phyloP scores from a whole-genome alignment of 2,329 filamentous ascomycete genomes.

The Dryadomyces quercivorus region DNA sequence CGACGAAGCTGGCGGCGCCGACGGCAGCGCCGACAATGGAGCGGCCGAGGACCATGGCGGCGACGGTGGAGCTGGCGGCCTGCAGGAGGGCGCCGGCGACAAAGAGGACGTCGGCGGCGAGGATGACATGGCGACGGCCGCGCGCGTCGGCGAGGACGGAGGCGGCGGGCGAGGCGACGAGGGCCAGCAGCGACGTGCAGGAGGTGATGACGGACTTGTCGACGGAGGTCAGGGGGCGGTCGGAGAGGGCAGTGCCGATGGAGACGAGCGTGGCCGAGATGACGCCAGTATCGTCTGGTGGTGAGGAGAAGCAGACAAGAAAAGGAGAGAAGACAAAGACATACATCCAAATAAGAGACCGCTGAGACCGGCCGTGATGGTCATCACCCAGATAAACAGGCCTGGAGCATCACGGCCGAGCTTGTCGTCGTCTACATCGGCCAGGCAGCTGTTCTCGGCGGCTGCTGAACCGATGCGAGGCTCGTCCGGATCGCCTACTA shows the following conservation, averaged over 20 bases:
- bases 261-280: constrained; percentile 58
- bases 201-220: constrained; percentile 62
- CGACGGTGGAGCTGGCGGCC: constrained; percentile 43
- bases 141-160: constrained; percentile 50
- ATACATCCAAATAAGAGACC: constrained; percentile 56
- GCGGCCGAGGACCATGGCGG: constrained; percentile 54
- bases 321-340: constrained; percentile 4
- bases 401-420: constrained; percentile 21
- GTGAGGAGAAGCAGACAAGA: constrained; percentile 4
- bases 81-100: constrained; percentile 55
- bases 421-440: background rate
- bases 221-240: constrained; percentile 42
- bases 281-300: constrained; percentile 51
- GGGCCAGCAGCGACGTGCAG: constrained; percentile 54
- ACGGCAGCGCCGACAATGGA: constrained; percentile 61
- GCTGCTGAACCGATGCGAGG: too few relatives aligned
- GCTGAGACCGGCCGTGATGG: constrained; percentile 53
- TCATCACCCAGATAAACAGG: constrained; percentile 48
- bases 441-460: background rate
- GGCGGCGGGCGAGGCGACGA: constrained; percentile 50
- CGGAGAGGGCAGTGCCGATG: constrained; percentile 45
- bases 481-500: background rate
- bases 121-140: constrained; percentile 50
- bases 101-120: constrained; percentile 56
- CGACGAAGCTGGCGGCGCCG: constrained; percentile 67